These are phyloP conservation scores for Daedaleopsis nitida DNA, from an alignment of 768 basidiomycete species.

Conservation along the genomic window DNA sequence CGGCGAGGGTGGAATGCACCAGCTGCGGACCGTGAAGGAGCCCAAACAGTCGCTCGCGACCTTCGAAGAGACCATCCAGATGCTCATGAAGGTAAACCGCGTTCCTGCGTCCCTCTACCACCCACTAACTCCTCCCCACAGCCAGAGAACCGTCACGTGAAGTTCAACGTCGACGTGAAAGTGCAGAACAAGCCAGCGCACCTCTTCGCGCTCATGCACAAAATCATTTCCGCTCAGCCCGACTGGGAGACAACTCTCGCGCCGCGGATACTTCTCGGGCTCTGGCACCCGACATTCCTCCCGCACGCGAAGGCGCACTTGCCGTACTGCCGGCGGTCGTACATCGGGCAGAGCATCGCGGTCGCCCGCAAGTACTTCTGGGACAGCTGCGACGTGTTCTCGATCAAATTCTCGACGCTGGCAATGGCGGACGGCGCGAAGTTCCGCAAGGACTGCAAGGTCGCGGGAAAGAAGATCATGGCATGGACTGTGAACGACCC, in stretches of 20 bases:
- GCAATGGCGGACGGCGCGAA: constrained; percentile 71
- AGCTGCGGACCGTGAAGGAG: constrained; percentile 75
- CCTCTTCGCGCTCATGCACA: constrained; percentile 81
- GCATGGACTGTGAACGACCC: constrained; percentile 97
- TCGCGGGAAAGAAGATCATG: constrained; percentile 79
- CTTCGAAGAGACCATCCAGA: constrained; percentile 78
- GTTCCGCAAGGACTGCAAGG: constrained; percentile 82
- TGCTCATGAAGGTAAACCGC: constrained; percentile 70
- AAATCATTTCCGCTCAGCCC: constrained; percentile 59
- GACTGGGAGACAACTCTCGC: constrained; percentile 77
- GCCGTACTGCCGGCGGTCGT: constrained; percentile 81
- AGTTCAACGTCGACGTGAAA: constrained; percentile 92
- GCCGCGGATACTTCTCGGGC: constrained; percentile 77
- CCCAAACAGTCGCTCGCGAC: constrained; percentile 91
- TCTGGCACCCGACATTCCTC: constrained; percentile 94
- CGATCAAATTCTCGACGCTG: constrained; percentile 74
- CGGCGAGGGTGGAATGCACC: constrained; percentile 59
- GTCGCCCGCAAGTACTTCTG: constrained; percentile 89
- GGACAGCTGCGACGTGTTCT: constrained; percentile 84
- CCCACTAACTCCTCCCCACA: constrained; percentile 25
- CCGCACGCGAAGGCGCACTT: constrained; percentile 71
- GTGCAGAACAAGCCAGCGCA: constrained; percentile 86
- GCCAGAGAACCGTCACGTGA: constrained; percentile 76
- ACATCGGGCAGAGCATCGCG: constrained; percentile 75
- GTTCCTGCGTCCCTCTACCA: not conserved